Conservation (phyloP, 192 early-diverging fungal genomes). For the Coemansia asiatica region DNA sequence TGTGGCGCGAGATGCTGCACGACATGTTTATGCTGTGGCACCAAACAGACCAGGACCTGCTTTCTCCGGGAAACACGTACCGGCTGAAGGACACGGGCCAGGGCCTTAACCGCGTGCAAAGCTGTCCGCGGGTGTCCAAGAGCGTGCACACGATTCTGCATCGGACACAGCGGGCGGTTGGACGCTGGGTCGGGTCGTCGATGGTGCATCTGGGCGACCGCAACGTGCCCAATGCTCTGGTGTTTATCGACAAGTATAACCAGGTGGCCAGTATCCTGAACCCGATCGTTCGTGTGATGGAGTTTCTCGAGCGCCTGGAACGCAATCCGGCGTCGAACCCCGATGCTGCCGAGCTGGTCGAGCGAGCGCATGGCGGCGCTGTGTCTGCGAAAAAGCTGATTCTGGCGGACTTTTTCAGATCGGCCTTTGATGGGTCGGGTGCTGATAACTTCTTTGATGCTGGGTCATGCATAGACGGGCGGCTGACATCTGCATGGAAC, state of each 20-base stretch:
- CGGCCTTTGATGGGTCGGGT: slow-evolving; percentile 96
- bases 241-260: slow-evolving; percentile 99
- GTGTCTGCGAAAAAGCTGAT: slow-evolving; percentile 70
- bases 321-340: slow-evolving; percentile 18
- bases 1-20: slow-evolving; percentile 96
- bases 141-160: slow-evolving; percentile 90
- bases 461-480: slow-evolving; percentile 92
- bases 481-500: slow-evolving; percentile 90
- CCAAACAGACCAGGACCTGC: slow-evolving; percentile 84
- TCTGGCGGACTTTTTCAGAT: slow-evolving; percentile 90
- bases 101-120: slow-evolving; percentile 93
- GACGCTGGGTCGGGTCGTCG: slow-evolving; percentile 90
- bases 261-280: slow-evolving; percentile 95
- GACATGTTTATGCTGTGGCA: slow-evolving; percentile 98
- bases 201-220: slow-evolving; percentile 98
- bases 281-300: slow-evolving; percentile 77
- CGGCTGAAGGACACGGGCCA: slow-evolving; percentile 95
- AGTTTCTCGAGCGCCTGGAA: slow-evolving; percentile 66
- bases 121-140: slow-evolving; percentile 77
- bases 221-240: slow-evolving; percentile 97
- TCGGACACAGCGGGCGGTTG: slow-evolving; percentile 78
- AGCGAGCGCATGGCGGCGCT: slow-evolving; percentile 65
- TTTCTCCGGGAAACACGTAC: slow-evolving; percentile 71
- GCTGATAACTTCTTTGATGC: slow-evolving; percentile 90
- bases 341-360: slow-evolving; percentile 67